Evolutionary conservation across 352 stramenopile species (phyloP).

Genomic region (Phytophthora crassamura): DNA sequence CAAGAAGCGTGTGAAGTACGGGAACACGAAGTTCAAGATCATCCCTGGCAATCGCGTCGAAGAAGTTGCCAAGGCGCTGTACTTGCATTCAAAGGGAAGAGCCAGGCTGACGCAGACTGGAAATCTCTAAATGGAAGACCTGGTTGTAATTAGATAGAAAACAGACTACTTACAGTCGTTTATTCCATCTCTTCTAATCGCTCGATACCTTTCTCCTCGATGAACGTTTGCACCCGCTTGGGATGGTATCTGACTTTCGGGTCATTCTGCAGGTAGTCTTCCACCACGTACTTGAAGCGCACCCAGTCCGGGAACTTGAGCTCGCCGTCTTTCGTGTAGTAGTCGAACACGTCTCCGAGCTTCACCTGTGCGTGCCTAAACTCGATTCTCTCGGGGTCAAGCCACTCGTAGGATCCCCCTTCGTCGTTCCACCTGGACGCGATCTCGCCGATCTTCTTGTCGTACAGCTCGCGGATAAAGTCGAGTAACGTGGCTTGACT

Average conservation of each 20-base stretch:
- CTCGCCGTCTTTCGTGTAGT: conserved; percentile 25
- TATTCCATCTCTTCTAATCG: conserved; percentile 9
- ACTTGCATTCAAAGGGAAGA: too few species aligned
- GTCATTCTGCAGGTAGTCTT: conserved; percentile 30
- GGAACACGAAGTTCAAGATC: too few species aligned
- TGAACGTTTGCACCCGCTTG: conserved; percentile 10
- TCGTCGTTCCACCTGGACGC: conserved; percentile 2
- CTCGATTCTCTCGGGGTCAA: conserved; percentile 3
- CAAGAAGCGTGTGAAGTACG: too few species aligned
- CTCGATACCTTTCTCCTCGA: not conserved
- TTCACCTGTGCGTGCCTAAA: conserved; percentile 19
- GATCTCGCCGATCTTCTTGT: conserved; percentile 17
- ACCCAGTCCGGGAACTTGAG: conserved; percentile 26
- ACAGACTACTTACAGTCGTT: too few species aligned
- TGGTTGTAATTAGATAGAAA: too few species aligned
- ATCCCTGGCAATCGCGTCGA: too few species aligned
- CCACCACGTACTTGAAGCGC: conserved; percentile 26
- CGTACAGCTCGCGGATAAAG: conserved; percentile 6
- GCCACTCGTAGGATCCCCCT: not conserved
- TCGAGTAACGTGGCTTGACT: not conserved
- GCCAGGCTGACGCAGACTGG: too few species aligned
- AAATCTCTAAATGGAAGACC: too few species aligned
- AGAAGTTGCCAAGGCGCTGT: too few species aligned
- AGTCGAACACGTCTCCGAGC: conserved; percentile 30
- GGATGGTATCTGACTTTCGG: conserved; percentile 26